A percentile compares a stretch with the other conserved stretches of the same genome.
Evolutionary conservation across 2,329 filamentous ascomycete species (phyloP).

Genomic region (Fusarium proliferatum): DNA sequence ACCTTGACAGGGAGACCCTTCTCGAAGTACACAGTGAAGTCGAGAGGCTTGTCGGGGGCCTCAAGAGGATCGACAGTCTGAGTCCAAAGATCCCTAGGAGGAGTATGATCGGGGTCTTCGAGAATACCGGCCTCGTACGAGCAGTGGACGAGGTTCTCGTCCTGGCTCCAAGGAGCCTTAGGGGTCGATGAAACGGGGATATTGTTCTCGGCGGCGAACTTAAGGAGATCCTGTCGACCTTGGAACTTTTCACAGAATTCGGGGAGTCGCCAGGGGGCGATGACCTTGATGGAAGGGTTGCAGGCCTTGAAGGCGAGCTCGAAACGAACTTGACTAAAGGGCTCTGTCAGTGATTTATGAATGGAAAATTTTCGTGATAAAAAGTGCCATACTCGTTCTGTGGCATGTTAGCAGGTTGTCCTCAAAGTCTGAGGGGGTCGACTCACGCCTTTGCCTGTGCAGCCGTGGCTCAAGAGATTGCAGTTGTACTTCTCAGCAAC

Average conservation of each 20-base stretch:
- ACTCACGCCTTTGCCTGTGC: slow-evolving; percentile 71
- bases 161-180: slow-evolving; percentile 74
- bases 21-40: slow-evolving; percentile 74
- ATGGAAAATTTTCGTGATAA: neutral
- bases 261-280: slow-evolving; percentile 79
- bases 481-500: slow-evolving; percentile 53
- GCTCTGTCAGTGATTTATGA: slow-evolving; percentile 7
- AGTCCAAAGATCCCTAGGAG: slow-evolving; percentile 79
- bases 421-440: neutral
- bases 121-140: slow-evolving; percentile 32
- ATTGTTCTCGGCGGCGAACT: slow-evolving; percentile 73
- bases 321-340: slow-evolving; percentile 52
- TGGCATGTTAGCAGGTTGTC: slow-evolving; percentile 1
- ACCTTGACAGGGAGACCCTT: slow-evolving; percentile 76
- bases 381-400: slow-evolving; percentile 46
- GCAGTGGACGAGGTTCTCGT: slow-evolving; percentile 46
- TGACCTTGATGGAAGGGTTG: slow-evolving; percentile 73
- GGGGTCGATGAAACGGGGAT: slow-evolving; percentile 81
- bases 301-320: slow-evolving; percentile 56
- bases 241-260: slow-evolving; percentile 77
- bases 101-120: slow-evolving; percentile 66
- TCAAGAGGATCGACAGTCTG: slow-evolving; percentile 69
- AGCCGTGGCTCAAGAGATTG: slow-evolving; percentile 60
- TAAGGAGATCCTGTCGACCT: slow-evolving; percentile 32
- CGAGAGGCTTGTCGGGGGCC: slow-evolving; percentile 71